Evolutionary conservation across 495 filamentous ascomycete genomes (phyloP).

Genomic region (Aspergillus kassunensis): DNA sequence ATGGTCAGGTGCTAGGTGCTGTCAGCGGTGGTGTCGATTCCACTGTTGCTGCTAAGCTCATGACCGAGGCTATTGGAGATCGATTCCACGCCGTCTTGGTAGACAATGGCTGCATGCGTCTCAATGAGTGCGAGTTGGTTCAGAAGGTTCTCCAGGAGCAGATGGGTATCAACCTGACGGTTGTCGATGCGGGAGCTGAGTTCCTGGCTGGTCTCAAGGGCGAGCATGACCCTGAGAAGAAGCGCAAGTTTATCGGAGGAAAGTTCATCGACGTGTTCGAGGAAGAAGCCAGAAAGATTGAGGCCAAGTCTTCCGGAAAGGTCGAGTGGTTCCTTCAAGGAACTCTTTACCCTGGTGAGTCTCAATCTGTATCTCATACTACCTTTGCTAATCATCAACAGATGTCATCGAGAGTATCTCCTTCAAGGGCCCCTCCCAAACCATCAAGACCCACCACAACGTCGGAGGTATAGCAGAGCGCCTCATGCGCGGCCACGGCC

Average conservation of each 20-base stretch:
- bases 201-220: conserved; percentile 76
- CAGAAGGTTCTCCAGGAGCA: conserved; percentile 69
- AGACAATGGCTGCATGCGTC: conserved; percentile 82
- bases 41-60: conserved; percentile 81
- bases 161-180: conserved; percentile 85
- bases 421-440: conserved; percentile 76
- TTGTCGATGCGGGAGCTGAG: conserved; percentile 71
- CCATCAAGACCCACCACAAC: conserved; percentile 86
- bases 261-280: conserved; percentile 89
- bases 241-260: conserved; percentile 87
- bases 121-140: conserved; percentile 78
- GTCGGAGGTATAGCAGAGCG: conserved; percentile 65
- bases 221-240: conserved; percentile 78
- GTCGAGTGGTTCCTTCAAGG: conserved; percentile 86
- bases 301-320: conserved; percentile 56
- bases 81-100: conserved; percentile 88
- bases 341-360: conserved; percentile 63
- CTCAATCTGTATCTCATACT: conserved; percentile 2
- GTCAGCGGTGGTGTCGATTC: conserved; percentile 90
- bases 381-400: conserved; percentile 29
- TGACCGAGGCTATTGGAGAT: conserved; percentile 77
- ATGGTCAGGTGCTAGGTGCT: conserved; percentile 78
- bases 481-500: conserved; percentile 52
- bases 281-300: conserved; percentile 71
- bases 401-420: conserved; percentile 79